These are phyloP conservation scores for Endotrypanum monterogeii DNA, from an alignment of 208 protist species.

Conservation along the genomic window DNA sequence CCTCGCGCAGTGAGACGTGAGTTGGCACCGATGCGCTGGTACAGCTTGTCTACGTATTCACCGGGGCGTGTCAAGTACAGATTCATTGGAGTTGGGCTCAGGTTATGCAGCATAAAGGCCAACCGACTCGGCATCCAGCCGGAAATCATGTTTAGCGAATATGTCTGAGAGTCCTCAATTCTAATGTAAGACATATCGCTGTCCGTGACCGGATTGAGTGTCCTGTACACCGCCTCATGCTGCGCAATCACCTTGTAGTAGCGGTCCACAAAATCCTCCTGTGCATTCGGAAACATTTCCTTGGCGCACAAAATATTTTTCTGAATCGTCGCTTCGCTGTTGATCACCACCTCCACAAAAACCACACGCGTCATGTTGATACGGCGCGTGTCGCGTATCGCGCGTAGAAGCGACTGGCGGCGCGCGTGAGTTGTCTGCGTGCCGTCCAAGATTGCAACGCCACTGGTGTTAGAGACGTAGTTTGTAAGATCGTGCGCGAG, in stretches of 20 bases:
- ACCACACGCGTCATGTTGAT: slow-evolving; percentile 74
- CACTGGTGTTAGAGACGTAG: slow-evolving; percentile 59
- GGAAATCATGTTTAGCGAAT: slow-evolving; percentile 86
- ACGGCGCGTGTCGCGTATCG: slow-evolving; percentile 60
- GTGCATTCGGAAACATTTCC: slow-evolving; percentile 52
- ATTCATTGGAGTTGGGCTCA: slow-evolving; percentile 67
- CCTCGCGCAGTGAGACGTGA: slow-evolving; percentile 78
- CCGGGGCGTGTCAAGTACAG: slow-evolving; percentile 85
- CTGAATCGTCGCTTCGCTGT: slow-evolving; percentile 46
- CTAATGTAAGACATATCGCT: slow-evolving; percentile 83
- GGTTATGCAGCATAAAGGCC: slow-evolving; percentile 90
- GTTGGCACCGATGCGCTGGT: slow-evolving; percentile 80
- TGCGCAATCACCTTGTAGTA: slow-evolving; percentile 71
- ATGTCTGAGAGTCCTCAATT: slow-evolving; percentile 69
- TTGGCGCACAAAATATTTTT: slow-evolving; percentile 67
- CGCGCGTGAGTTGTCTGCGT: slow-evolving; percentile 64
- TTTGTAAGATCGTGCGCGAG: slow-evolving; percentile 70
- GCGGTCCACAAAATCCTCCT: slow-evolving; percentile 76
- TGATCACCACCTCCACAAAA: slow-evolving; percentile 84
- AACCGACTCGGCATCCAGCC: slow-evolving; percentile 88
- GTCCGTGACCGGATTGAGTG: slow-evolving; percentile 71
- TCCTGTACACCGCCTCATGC: slow-evolving; percentile 71
- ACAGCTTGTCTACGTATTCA: slow-evolving; percentile 84
- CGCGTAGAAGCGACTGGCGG: slow-evolving; percentile 62
- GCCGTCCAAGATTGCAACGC: slow-evolving; percentile 81